Percentiles rank a stretch among this genome's conserved stretches.
These are phyloP conservation scores for Calocera viscosa DNA, from an alignment of 768 basidiomycete species.

Conservation along the genomic window DNA sequence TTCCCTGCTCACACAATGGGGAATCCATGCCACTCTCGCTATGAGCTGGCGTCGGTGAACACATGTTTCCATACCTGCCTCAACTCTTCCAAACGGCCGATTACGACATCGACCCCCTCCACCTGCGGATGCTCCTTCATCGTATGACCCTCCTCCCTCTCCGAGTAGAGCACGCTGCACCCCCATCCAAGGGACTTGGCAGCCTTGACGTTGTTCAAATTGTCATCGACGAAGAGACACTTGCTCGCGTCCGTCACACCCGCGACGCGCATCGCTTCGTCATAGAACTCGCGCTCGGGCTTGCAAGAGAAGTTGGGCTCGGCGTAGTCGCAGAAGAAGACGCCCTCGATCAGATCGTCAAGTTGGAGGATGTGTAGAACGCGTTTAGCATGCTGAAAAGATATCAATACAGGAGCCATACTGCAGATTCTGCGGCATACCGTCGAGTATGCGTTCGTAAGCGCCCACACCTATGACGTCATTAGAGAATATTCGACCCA, in stretches of 20 bases:
- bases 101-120: conserved; percentile 38
- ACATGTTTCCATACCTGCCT: conserved; percentile 62
- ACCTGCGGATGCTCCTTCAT: conserved; percentile 19
- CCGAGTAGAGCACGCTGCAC: conserved; percentile 41
- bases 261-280: conserved; percentile 55
- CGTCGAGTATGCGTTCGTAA: conserved; percentile 71
- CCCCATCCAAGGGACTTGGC: conserved; percentile 59
- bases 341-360: conserved; percentile 56
- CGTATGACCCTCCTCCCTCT: conserved; percentile 28
- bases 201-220: conserved; percentile 50
- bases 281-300: conserved; percentile 62
- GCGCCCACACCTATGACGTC: conserved; percentile 44
- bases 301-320: conserved; percentile 61
- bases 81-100: conserved; percentile 52
- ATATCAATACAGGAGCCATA: too few relatives aligned
- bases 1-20: too few relatives aligned
- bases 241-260: conserved; percentile 50
- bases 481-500: not conserved
- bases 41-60: conserved; percentile 31
- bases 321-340: conserved; percentile 70
- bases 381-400: conserved; percentile 63
- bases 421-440: conserved; percentile 38
- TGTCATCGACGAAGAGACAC: conserved; percentile 75
- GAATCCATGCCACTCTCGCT: too few relatives aligned
- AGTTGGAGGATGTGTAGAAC: conserved; percentile 63